Conservation (phyloP, 2,329 filamentous ascomycete species). For the Aspergillus alliaceus region DNA sequence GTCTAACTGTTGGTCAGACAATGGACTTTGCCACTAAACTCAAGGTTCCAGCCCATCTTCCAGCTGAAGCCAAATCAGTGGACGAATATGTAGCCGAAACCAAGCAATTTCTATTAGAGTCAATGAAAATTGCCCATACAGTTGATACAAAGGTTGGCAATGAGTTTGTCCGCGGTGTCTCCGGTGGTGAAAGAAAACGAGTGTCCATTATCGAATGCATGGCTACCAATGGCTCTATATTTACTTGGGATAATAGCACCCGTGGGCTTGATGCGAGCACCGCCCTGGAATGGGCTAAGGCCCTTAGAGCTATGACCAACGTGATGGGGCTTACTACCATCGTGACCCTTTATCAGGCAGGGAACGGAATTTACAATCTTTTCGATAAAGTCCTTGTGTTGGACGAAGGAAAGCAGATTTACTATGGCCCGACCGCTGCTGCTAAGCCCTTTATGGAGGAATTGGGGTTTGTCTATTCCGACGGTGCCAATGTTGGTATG, state of each 20-base stretch:
- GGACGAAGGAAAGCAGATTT: conserved; percentile 65
- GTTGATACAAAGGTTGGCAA: conserved; percentile 63
- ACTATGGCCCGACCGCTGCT: conserved; percentile 60
- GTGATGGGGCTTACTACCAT: conserved; percentile 51
- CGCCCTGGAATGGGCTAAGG: conserved; percentile 61
- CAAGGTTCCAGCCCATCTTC: conserved; percentile 1
- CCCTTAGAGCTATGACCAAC: conserved; percentile 64
- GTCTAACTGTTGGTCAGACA: conserved; percentile 50
- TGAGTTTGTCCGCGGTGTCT: conserved; percentile 63
- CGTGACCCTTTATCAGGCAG: conserved; percentile 68
- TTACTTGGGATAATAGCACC: conserved; percentile 66
- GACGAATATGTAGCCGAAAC: neutral
- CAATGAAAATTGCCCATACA: conserved; percentile 3
- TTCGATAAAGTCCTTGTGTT: conserved; percentile 71
- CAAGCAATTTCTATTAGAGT: conserved; percentile 1
- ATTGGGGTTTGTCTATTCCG: conserved; percentile 62
- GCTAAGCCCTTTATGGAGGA: conserved; percentile 65
- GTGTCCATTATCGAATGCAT: conserved; percentile 67
- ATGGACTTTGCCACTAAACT: conserved; percentile 39
- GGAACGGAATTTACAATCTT: conserved; percentile 67
- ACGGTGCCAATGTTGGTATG: conserved; percentile 61
- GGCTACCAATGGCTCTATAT: conserved; percentile 57
- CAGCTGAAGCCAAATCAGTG: neutral
- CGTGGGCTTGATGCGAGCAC: conserved; percentile 65
- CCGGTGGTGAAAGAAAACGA: conserved; percentile 67